phyloP scores from a whole-genome alignment of 768 basidiomycete genomes.

The Mycena pura region DNA sequence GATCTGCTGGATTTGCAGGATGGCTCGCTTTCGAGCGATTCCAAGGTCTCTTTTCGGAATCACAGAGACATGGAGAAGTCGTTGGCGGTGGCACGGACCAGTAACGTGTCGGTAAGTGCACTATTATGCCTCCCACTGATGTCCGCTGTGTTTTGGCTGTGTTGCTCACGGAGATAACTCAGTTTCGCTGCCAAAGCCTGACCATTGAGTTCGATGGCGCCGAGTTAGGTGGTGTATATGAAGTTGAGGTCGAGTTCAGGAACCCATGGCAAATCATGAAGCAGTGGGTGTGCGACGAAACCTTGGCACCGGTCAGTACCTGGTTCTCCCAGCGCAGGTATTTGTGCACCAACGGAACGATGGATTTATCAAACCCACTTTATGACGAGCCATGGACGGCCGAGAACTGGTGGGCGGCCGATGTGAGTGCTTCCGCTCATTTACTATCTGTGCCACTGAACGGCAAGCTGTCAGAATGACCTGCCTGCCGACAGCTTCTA shows the following conservation, averaged over 20 bases:
- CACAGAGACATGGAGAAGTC: constrained; percentile 18
- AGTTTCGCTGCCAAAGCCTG: constrained; percentile 18
- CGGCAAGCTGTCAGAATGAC: neutral
- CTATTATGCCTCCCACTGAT: no score
- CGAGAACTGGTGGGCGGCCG: constrained; percentile 12
- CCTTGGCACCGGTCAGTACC: constrained; percentile 12
- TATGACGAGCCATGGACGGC: constrained; percentile 27
- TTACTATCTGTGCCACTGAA: neutral
- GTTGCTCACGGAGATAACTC: no score
- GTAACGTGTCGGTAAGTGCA: constrained; percentile 14
- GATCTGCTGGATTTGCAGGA: neutral
- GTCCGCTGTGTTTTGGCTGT: no score
- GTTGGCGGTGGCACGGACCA: constrained; percentile 8
- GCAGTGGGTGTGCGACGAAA: constrained; percentile 14
- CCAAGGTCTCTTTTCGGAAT: neutral
- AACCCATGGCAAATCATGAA: constrained; percentile 29
- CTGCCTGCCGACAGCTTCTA: neutral
- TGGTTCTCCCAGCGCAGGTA: constrained; percentile 22
- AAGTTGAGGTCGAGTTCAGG: constrained; percentile 22
- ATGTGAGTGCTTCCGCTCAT: constrained; percentile 2
- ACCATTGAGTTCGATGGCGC: constrained; percentile 2
- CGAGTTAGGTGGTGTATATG: constrained; percentile 7
- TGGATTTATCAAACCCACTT: constrained; percentile 9
- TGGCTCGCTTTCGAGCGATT: neutral
- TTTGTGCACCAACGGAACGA: constrained; percentile 9